A percentile compares a stretch with the other conserved stretches of the same genome.
Evolutionary conservation across 2,329 filamentous ascomycete genomes (phyloP).

Genomic region (Aspergillus pseudoglaucus): DNA sequence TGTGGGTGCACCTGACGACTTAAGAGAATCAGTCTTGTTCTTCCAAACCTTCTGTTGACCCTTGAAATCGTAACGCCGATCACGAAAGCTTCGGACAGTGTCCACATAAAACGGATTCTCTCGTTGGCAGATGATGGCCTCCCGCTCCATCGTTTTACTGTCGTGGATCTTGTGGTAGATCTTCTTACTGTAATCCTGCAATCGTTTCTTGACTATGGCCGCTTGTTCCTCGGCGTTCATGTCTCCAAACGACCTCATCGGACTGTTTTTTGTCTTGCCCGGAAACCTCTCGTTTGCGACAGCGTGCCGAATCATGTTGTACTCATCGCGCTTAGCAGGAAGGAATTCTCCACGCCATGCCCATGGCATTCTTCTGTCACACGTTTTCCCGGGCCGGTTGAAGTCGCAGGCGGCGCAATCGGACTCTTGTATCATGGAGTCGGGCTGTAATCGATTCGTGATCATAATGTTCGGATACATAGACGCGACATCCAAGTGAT

Average conservation of each 20-base stretch:
- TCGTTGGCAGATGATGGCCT: constrained; percentile 96
- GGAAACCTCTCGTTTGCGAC: constrained; percentile 91
- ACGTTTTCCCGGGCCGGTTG: constrained; percentile 94
- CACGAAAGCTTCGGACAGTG: constrained; percentile 91
- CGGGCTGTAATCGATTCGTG: constrained; percentile 91
- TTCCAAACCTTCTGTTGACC: constrained; percentile 98
- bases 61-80: constrained; percentile 97
- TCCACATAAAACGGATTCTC: constrained; percentile 99
- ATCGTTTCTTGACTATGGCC: constrained; percentile 69
- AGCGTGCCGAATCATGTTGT: constrained; percentile 95
- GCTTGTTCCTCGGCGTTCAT: constrained; percentile 78
- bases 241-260: constrained; percentile 71
- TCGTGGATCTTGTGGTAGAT: constrained; percentile 99
- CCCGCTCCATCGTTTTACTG: constrained; percentile 80
- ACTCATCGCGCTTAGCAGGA: constrained; percentile 92
- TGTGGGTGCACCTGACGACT: constrained; percentile 68
- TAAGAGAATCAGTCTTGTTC: constrained; percentile 82
- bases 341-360: constrained; percentile 97
- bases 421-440: constrained; percentile 97
- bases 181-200: constrained; percentile 93
- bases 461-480: constrained; percentile 99
- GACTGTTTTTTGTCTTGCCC: constrained; percentile 64
- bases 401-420: constrained; percentile 98
- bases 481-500: constrained; percentile 95
- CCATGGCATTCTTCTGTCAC: constrained; percentile 91